Base-by-base conservation (phyloP, 2,329 filamentous ascomycete species). In the Botryotinia convoluta region DNA sequence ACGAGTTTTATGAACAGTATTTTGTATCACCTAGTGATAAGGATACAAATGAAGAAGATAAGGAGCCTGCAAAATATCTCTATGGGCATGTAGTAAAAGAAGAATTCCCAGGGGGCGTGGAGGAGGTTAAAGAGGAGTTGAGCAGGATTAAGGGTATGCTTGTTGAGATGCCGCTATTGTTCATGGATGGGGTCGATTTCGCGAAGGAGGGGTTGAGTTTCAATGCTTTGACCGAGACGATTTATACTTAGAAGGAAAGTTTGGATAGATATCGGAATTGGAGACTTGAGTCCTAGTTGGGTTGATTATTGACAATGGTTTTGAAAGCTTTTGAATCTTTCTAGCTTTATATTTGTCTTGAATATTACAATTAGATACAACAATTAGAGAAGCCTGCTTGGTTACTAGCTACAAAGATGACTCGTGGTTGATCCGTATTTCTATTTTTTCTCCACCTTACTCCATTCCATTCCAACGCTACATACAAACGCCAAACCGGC, bases 81-180 rank as follows among this genome's bases (percentile, higher is more conserved):
- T 95, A 94, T 83, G 95, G 95, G 0, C 95, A 98, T 83, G 93
- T 97, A 2, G 92, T 97, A 63, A 89, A 89, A 79, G 91, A 93
- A 69, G 90, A 95, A 79, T 93, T 97, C 82, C 85, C 88, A 0
- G 88, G 91, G 76, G 93, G 95, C 12, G 90, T 91, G 62, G 84
- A 84, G n/a, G 90, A 93, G 81, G 85, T 94, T 74, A 94, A 93
- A 84, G 88, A 91, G 69, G 87, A 90, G 83, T 83, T 95, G 72
- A 85, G 86, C 72, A 86, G 88, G 71, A 85, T 95, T 57, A 87
- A 89, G 74, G 92, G 92, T 3, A 92, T 87, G 14, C 83, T 94
- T 63, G 92, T 98, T 12, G 93, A 97, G 85, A 98, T 98, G 95
- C 94, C 94, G 42, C 85, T 98, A 77, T 86, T 93, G 77, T 98